A percentile compares a stretch with the other conserved stretches of the same genome.
Conservation (phyloP, 441 rosid species). For the Syzygium malaccense region DNA sequence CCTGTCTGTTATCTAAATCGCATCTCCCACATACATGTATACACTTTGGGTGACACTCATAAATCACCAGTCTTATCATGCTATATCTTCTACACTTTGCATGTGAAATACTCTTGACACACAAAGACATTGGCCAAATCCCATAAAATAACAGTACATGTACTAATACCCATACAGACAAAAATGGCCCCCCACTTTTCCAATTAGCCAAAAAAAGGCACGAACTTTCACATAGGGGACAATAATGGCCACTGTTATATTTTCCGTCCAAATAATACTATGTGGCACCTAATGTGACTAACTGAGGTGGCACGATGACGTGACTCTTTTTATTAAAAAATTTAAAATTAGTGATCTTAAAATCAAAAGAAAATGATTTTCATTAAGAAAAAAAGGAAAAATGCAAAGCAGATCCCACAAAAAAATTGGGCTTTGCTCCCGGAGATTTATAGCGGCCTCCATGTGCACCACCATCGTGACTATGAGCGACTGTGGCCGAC, state of each 20-base stretch:
- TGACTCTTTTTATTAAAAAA: neutral
- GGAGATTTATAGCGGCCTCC: neutral
- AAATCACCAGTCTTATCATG: neutral
- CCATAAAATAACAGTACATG: neutral
- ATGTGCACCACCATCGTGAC: neutral
- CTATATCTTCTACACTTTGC: neutral
- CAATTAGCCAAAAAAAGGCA: neutral
- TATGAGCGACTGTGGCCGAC: neutral
- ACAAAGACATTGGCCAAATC: neutral
- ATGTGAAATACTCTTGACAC: neutral
- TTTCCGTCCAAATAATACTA: neutral
- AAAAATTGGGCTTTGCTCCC: neutral
- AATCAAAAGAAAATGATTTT: neutral
- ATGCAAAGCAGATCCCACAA: neutral
- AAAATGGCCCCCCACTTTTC: neutral
- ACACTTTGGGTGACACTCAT: neutral
- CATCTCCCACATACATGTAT: neutral
- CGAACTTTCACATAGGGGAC: neutral
- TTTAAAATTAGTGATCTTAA: neutral
- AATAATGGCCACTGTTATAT: neutral
- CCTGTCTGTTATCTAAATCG: neutral
- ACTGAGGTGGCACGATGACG: neutral
- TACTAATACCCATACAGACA: neutral
- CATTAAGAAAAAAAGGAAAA: neutral
- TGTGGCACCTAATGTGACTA: neutral